These are phyloP conservation scores for Trametes maxima DNA, from an alignment of 768 basidiomycete species.

Conservation along the genomic window DNA sequence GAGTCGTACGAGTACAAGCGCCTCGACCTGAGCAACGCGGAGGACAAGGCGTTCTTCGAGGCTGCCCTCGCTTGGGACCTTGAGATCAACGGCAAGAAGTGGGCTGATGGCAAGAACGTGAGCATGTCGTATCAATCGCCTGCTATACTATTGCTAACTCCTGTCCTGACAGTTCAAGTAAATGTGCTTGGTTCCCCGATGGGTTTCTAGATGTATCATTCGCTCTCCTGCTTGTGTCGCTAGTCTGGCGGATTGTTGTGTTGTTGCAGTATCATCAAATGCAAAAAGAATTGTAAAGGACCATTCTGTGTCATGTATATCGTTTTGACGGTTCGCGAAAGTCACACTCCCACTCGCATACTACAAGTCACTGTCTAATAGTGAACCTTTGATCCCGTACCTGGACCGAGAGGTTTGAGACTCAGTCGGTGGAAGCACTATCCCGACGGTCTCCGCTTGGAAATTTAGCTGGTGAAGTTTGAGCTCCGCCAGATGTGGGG, in stretches of 20 bases:
- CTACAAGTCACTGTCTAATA: no score
- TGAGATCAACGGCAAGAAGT: conserved; percentile 84
- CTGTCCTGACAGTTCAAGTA: conserved; percentile 34
- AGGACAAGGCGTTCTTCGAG: conserved; percentile 90
- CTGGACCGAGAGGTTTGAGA: no score
- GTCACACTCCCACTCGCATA: no score
- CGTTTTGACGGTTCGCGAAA: no score
- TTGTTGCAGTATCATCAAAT: conserved; percentile 29
- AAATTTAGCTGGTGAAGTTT: no score
- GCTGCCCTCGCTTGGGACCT: conserved; percentile 93
- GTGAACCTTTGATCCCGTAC: no score
- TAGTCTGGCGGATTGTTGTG: conserved; percentile 27
- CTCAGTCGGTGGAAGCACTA: no score
- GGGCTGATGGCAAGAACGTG: conserved; percentile 90
- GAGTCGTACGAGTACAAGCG: conserved; percentile 84
- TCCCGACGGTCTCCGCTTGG: no score
- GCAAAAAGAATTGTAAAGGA: conserved; percentile 26
- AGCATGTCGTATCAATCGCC: conserved; percentile 39
- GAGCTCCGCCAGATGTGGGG: not conserved
- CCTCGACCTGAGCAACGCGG: conserved; percentile 72
- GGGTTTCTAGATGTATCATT: conserved; percentile 21
- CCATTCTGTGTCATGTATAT: not conserved
- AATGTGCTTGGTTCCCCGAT: conserved; percentile 8
- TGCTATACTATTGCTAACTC: not conserved
- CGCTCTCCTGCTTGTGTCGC: conserved; percentile 24